Percentiles rank a stretch among this genome's conserved stretches.
Evolutionary conservation across 129 eudicot genomes (phyloP).

Genomic region (Artemisia tridentata): DNA sequence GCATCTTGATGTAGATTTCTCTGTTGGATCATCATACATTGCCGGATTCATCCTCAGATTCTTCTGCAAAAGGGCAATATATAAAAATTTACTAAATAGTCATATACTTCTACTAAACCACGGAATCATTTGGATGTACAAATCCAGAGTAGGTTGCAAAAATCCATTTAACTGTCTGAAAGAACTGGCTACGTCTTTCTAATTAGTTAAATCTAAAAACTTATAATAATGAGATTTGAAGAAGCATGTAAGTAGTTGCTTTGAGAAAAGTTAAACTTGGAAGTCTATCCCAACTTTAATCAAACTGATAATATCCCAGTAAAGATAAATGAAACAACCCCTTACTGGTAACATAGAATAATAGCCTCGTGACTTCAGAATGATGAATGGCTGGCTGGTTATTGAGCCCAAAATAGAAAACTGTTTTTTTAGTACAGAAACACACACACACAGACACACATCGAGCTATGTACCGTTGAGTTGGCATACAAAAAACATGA

Average conservation of each 20-base stretch:
- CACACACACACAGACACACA: no score
- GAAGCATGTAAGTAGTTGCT: neutral
- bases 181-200: neutral
- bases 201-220: neutral
- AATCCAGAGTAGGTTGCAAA: no score
- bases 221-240: neutral
- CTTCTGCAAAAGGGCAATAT: constrained; percentile 35
- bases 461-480: no score
- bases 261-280: neutral
- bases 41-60: constrained; percentile 64
- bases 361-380: no score
- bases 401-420: no score
- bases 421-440: no score
- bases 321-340: no score
- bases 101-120: neutral
- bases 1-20: constrained; percentile 54
- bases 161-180: no score
- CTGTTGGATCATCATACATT: constrained; percentile 58
- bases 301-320: neutral
- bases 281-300: neutral
- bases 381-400: no score
- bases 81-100: neutral
- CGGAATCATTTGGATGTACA: neutral
- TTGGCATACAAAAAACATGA: neutral
- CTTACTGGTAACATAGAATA: no score